Base-by-base conservation (phyloP, 805 yeast species). In the Kurtzmaniella cleridarum region DNA sequence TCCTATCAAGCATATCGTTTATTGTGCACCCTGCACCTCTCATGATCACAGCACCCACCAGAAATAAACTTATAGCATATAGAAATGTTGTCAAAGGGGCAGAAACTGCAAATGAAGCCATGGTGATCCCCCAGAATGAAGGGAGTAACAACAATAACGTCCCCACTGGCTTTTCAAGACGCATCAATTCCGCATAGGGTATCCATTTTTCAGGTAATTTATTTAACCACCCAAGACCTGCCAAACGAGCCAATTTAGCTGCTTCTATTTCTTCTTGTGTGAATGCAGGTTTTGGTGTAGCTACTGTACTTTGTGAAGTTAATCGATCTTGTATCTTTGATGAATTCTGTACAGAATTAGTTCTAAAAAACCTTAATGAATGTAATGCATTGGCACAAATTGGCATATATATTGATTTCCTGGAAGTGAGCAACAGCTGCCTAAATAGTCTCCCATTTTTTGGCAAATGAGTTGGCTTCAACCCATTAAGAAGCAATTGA, bases 21-120 rank as follows among this genome's bases (percentile, higher is more conserved):
- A 93, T 81, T 0, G 96, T 90, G 59, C 99, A 93, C 0, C 98
- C 99, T 1, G 96, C 97, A 20, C 98, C 96, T 59, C 99, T 76
- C 95, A 95, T 93, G 13, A 91, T 71, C 30, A 90, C 53, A 0
- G 97, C 76, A 11, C 99, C 99, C 3, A 83, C 68, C 3, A 91
- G 80, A 56, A 89, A 93, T 11, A 89, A 64, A 0, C 77, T 72
- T 27, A 87, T 56, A 53, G 81, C 86, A 53, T 73, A 75, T 0
- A 72, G 42, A 0, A 91, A 81, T 1, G 79, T 72, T 0, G 75
- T 43, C 1, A 88, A 39, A 0, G 96, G 81, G 0, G 96, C 95
- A 2, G 79, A 62, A 2, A 80, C 61, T 48, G 78, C 69, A 47
- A 73, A 83, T 0, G 95, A 91, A 1, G 96, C 97, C 81, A 90